A percentile compares a stretch with the other conserved stretches of the same genome.
phyloP scores from a whole-genome alignment of 2,329 filamentous ascomycete genomes.

The Scedosporium aurantiacum region DNA sequence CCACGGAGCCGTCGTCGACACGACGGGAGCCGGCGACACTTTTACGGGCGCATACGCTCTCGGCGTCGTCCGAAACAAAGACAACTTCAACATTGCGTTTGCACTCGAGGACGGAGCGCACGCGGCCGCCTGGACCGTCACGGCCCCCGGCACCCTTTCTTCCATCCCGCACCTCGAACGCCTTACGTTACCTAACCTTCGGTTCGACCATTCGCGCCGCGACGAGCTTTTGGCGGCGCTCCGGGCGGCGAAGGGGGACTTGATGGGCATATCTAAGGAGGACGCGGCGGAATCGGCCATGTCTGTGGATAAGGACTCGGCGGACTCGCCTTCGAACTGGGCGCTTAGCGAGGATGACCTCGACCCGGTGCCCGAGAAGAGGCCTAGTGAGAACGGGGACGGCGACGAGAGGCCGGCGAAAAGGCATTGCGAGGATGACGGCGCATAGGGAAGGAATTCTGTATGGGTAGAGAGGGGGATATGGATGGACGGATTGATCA shows the following conservation, averaged over 20 bases:
- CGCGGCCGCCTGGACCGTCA: slow-evolving; percentile 9
- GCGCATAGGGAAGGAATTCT: background rate
- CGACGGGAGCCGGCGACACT: slow-evolving; percentile 64
- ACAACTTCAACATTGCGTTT: background rate
- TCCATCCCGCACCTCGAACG: slow-evolving; percentile 9
- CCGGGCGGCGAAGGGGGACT: background rate
- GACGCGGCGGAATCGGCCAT: background rate
- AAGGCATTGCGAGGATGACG: background rate
- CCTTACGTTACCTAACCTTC: background rate
- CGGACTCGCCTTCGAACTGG: slow-evolving; percentile 6
- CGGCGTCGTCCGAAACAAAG: slow-evolving; percentile 7
- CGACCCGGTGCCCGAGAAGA: background rate
- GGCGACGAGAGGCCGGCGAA: background rate
- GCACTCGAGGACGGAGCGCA: slow-evolving; percentile 8
- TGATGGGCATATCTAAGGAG: background rate
- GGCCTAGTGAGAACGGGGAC: background rate
- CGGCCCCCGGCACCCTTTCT: slow-evolving; percentile 8
- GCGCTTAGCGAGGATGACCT: slow-evolving; percentile 2
- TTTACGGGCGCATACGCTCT: slow-evolving; percentile 59
- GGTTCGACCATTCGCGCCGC: background rate
- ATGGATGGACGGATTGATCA: background rate
- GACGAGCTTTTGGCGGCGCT: slow-evolving; percentile 7
- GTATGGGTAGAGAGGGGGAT: background rate
- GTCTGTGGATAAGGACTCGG: background rate
- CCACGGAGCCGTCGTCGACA: slow-evolving; percentile 53